Base-by-base conservation (phyloP, 2,329 filamentous ascomycete genomes). In the Sclerotiophoma versabilis region DNA sequence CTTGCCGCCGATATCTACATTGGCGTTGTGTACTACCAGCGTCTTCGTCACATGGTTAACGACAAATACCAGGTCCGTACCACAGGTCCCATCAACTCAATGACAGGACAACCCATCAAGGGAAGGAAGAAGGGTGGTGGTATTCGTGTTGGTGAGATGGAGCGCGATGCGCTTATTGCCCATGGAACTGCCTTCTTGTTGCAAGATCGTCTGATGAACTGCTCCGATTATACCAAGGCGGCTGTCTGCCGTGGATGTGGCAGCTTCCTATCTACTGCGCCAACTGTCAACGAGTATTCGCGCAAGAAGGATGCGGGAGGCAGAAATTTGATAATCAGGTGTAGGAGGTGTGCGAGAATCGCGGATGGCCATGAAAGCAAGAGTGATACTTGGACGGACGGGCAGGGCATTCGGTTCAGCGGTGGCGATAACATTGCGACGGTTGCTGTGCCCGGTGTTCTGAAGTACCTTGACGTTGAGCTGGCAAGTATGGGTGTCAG, bases 101-200 rank as follows among this genome's bases (percentile, higher is more conserved):
- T 95, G 14, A 98, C 93, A 0, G 93, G 93, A 26, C 95, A 99
- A 75, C 95, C 95, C 33, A 95, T 99, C 82, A 97, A 98, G 81
- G 95, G 95, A 61, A 84, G 95, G 75, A 95, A 96, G 75, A 91
- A 93, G 77, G 95, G 93, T 72, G 95, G 95, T 79, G 95, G 95
- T 87, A 97, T 99, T 73, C 92, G 95, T 82, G 93, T 99, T 25
- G 95, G 95, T 77, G 95, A 99, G 78, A 99, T 99, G 95, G 95
- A 99, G 80, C 90, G 95, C 63, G 95, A 99, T 76, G 91, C 93
- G 3, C 82, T 99, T 19, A 85, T 99, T 52, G 95, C 95, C 4
- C 95, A 99, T 81, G 95, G 95, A 20, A 95, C 93, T 2, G 93
- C 93, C 3, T 98, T 96, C 80, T 78, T 99, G 56, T 84, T 99